phyloP scores from a whole-genome alignment of 2,329 filamentous ascomycete genomes.

The Nothomitra cinnamomea region DNA sequence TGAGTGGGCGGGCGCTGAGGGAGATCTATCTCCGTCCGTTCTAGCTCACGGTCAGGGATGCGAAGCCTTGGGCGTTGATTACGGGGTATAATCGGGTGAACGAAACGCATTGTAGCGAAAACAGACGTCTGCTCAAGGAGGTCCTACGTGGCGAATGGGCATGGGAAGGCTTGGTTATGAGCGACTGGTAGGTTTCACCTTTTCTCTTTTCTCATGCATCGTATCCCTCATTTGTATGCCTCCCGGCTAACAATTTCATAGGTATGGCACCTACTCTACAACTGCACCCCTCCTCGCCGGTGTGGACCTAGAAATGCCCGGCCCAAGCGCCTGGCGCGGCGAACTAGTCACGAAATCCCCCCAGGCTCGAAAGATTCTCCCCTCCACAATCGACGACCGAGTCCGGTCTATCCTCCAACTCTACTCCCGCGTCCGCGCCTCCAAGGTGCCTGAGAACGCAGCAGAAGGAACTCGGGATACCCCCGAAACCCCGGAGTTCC shows the following conservation, averaged over 20 bases:
- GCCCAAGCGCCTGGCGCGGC: constrained; percentile 12
- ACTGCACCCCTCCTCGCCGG: constrained; percentile 2
- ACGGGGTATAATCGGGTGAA: constrained; percentile 52
- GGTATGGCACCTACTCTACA: background rate
- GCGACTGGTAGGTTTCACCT: constrained; percentile 13
- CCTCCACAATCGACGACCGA: constrained; percentile 39
- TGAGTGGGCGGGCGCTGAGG: constrained; percentile 46
- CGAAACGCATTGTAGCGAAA: constrained; percentile 27
- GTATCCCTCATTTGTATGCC: constrained; percentile 11
- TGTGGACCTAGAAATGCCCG: constrained; percentile 3
- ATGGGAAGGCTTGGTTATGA: constrained; percentile 17
- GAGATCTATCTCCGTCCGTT: constrained; percentile 62
- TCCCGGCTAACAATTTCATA: constrained; percentile 3
- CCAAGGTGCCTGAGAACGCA: constrained; percentile 37
- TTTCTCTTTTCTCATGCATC: constrained; percentile 20
- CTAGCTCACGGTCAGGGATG: constrained; percentile 52
- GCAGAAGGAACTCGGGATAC: constrained; percentile 39
- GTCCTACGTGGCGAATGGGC: constrained; percentile 24
- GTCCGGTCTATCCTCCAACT: constrained; percentile 40
- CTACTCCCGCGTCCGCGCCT: constrained; percentile 37
- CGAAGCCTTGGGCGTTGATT: constrained; percentile 54
- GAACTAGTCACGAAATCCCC: constrained; percentile 26
- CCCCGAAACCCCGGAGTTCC: constrained; percentile 42
- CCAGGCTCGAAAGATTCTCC: constrained; percentile 37
- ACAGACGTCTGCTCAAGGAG: background rate